Evolutionary conservation across 164 flowering plant genomes (phyloP).

Genomic region (Macadamia integrifolia): DNA sequence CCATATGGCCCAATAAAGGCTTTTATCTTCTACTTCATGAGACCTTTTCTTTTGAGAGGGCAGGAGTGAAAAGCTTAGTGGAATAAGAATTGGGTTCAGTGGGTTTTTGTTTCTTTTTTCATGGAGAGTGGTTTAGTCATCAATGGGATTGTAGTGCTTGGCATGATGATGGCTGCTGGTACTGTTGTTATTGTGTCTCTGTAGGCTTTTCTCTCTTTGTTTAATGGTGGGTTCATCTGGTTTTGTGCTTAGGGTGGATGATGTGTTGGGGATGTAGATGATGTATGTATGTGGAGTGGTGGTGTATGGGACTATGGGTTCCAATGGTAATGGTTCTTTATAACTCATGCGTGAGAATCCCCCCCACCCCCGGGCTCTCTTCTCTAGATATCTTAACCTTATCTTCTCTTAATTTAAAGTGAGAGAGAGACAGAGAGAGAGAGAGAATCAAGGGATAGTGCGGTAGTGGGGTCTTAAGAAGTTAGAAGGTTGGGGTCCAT

Average conservation of each 20-base stretch:
- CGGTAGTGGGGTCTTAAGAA: too few species aligned
- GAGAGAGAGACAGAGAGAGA: too few species aligned
- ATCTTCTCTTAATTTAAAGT: too few species aligned
- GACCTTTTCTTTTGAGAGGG: not conserved
- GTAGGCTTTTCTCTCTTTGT: conserved; percentile 1
- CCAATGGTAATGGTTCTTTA: conserved; percentile 10
- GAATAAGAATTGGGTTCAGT: conserved; percentile 21
- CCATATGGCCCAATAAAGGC: too few species aligned
- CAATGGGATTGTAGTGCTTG: not conserved
- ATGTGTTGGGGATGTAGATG: too few species aligned
- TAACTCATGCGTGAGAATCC: conserved; percentile 9
- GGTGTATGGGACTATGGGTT: too few species aligned
- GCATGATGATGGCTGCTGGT: conserved; percentile 4
- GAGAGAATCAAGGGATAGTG: too few species aligned
- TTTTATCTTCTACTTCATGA: not conserved
- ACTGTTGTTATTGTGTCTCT: conserved; percentile 4
- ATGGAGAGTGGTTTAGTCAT: not conserved
- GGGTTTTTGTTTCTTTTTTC: not conserved
- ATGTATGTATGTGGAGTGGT: conserved; percentile 23
- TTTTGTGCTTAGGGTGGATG: conserved; percentile 4
- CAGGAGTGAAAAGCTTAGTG: not conserved
- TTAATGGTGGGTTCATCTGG: conserved; percentile 9
- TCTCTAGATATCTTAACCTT: too few species aligned
- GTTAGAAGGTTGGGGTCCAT: too few species aligned
- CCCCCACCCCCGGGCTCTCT: not conserved